Percentiles rank a stretch among this genome's conserved stretches.
These are phyloP conservation scores for Primulina huaijiensis DNA, from an alignment of 257 asterid species.

Conservation along the genomic window DNA sequence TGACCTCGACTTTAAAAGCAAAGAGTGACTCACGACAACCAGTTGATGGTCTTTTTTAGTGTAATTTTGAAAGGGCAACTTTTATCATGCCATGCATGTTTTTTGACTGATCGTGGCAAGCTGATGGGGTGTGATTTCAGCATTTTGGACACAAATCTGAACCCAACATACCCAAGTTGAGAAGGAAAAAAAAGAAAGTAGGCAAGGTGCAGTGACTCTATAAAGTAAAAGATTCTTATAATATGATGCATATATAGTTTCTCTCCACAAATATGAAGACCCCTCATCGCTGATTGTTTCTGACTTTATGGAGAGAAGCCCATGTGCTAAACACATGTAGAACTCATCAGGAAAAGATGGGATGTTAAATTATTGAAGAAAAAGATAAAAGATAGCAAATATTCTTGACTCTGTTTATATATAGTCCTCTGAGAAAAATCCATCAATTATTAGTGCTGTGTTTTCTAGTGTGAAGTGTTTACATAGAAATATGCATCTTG, in stretches of 20 bases:
- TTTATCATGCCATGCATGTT: conserved; percentile 5
- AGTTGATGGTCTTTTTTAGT: neutral
- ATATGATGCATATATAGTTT: conserved; percentile 20
- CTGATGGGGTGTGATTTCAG: conserved; percentile 11
- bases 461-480: conserved; percentile 27
- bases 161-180: conserved; percentile 24
- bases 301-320: conserved; percentile 42
- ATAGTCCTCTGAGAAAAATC: conserved; percentile 24
- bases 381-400: conserved; percentile 16
- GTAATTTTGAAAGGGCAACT: neutral
- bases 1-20: neutral
- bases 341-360: conserved; percentile 34
- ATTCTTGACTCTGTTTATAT: conserved; percentile 17
- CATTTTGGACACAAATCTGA: conserved; percentile 22
- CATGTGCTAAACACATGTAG: conserved; percentile 55
- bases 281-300: conserved; percentile 27
- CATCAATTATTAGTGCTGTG: conserved; percentile 23
- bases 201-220: conserved; percentile 27
- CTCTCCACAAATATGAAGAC: conserved; percentile 32
- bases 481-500: conserved; percentile 18
- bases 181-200: conserved; percentile 13
- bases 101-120: conserved; percentile 5
- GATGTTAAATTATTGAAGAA: conserved; percentile 41
- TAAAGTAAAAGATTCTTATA: conserved; percentile 26
- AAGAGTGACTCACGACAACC: neutral